Conservation (phyloP, 2,329 filamentous ascomycete genomes). For the Calonectria leucothoes region DNA sequence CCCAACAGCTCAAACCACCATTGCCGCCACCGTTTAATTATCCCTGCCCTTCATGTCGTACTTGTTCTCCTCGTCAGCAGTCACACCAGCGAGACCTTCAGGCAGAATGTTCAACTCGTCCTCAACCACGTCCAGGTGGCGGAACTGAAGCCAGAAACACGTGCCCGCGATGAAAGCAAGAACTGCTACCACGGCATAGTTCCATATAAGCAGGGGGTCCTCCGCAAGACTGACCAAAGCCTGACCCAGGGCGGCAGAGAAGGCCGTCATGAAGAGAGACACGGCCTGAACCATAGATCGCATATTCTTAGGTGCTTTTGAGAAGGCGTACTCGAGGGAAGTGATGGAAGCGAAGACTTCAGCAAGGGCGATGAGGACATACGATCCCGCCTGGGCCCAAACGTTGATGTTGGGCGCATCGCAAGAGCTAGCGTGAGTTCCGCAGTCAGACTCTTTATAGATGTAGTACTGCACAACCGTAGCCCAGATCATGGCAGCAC, state of each 20-base stretch:
- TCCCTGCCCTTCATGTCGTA: constrained; percentile 26
- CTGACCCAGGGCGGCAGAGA: constrained; percentile 76
- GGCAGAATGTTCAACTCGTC: constrained; percentile 73
- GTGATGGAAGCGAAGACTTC: constrained; percentile 64
- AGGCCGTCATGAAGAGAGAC: constrained; percentile 75
- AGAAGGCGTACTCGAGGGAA: constrained; percentile 79
- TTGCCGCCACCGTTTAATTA: neutral
- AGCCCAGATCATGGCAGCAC: constrained; percentile 69
- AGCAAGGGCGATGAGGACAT: constrained; percentile 60
- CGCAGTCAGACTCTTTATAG: constrained; percentile 73
- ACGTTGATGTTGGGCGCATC: constrained; percentile 69
- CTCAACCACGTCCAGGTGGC: constrained; percentile 71
- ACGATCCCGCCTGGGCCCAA: constrained; percentile 66
- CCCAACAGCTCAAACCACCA: neutral
- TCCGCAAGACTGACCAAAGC: constrained; percentile 55
- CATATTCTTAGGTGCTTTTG: constrained; percentile 83
- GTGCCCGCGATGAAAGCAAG: constrained; percentile 71
- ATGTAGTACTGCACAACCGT: constrained; percentile 68
- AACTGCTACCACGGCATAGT: constrained; percentile 76
- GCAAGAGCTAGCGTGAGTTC: constrained; percentile 49
- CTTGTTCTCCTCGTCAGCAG: constrained; percentile 35
- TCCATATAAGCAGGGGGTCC: constrained; percentile 79
- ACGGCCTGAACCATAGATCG: constrained; percentile 76
- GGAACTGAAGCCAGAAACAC: constrained; percentile 76
- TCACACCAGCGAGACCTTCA: constrained; percentile 46